phyloP scores from a whole-genome alignment of 805 yeast genomes.

The Nakazawaea ernobii region DNA sequence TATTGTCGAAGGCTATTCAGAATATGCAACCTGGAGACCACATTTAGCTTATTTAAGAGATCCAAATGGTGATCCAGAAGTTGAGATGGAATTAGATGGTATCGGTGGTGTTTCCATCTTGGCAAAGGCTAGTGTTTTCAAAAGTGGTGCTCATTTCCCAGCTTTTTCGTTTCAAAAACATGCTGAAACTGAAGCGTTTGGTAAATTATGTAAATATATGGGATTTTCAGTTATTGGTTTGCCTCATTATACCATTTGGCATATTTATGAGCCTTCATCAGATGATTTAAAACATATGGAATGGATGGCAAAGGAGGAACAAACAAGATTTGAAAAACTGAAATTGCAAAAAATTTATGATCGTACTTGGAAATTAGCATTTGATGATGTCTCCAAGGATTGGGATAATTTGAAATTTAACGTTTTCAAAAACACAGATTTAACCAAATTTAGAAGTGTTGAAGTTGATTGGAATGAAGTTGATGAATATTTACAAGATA shows the following conservation, averaged over 20 bases:
- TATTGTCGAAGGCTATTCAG: slow-evolving; percentile 93
- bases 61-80: slow-evolving; percentile 88
- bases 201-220: slow-evolving; percentile 79
- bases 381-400: slow-evolving; percentile 66
- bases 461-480: slow-evolving; percentile 68
- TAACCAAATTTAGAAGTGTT: slow-evolving; percentile 39
- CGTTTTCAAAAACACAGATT: slow-evolving; percentile 74
- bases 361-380: slow-evolving; percentile 74
- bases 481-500: slow-evolving; percentile 33
- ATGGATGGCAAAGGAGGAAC: slow-evolving; percentile 79
- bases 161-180: slow-evolving; percentile 91
- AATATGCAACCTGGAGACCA: slow-evolving; percentile 96
- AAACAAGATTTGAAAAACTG: slow-evolving; percentile 55
- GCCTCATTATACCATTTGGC: slow-evolving; percentile 94
- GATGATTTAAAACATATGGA: slow-evolving; percentile 86
- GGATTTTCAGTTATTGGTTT: slow-evolving; percentile 80
- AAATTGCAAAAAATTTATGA: slow-evolving; percentile 63
- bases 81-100: slow-evolving; percentile 90
- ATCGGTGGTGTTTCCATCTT: slow-evolving; percentile 94
- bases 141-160: slow-evolving; percentile 88
- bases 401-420: slow-evolving; percentile 69
- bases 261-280: slow-evolving; percentile 85
- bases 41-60: slow-evolving; percentile 91
- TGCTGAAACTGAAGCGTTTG: slow-evolving; percentile 96
- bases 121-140: slow-evolving; percentile 77